phyloP scores from a whole-genome alignment of 2,329 filamentous ascomycete genomes.

The Pestalotiopsis sp. region DNA sequence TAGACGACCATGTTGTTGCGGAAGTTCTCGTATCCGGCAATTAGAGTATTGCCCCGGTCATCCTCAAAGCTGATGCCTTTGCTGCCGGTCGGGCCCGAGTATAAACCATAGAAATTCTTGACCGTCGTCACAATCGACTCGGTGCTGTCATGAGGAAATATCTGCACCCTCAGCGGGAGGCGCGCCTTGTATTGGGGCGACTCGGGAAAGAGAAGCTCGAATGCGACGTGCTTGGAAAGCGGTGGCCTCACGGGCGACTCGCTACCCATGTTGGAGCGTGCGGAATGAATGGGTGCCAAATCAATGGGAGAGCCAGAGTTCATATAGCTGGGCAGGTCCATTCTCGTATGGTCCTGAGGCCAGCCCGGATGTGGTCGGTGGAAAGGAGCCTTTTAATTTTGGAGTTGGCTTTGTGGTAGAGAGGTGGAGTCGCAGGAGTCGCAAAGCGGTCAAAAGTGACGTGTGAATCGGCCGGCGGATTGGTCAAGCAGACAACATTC shows the following conservation, averaged over 20 bases:
- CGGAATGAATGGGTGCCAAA: conserved; percentile 32
- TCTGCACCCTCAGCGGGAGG: conserved; percentile 84
- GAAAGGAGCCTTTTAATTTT: background rate
- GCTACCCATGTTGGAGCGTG: conserved; percentile 44
- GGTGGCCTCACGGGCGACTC: conserved; percentile 49
- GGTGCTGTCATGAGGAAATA: conserved; percentile 93
- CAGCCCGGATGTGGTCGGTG: background rate
- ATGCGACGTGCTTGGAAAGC: conserved; percentile 74
- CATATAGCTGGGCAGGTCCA: conserved; percentile 43
- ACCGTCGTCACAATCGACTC: conserved; percentile 98
- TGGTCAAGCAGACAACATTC: conserved; percentile 6
- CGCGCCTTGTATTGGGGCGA: conserved; percentile 71
- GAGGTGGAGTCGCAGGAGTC: background rate
- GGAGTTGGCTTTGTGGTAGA: background rate
- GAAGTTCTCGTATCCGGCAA: conserved; percentile 96
- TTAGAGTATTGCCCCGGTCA: conserved; percentile 83
- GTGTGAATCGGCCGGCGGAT: conserved; percentile 10
- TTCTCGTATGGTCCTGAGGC: conserved; percentile 14
- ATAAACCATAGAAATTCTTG: conserved; percentile 98
- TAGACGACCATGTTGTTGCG: conserved; percentile 90
- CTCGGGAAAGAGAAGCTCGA: conserved; percentile 73
- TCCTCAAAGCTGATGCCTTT: conserved; percentile 96
- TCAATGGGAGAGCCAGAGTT: conserved; percentile 49
- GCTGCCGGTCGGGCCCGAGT: conserved; percentile 69
- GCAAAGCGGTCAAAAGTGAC: conserved; percentile 13